These are phyloP conservation scores for Ilex asprella DNA, from an alignment of 257 asterid genomes.

Conservation along the genomic window DNA sequence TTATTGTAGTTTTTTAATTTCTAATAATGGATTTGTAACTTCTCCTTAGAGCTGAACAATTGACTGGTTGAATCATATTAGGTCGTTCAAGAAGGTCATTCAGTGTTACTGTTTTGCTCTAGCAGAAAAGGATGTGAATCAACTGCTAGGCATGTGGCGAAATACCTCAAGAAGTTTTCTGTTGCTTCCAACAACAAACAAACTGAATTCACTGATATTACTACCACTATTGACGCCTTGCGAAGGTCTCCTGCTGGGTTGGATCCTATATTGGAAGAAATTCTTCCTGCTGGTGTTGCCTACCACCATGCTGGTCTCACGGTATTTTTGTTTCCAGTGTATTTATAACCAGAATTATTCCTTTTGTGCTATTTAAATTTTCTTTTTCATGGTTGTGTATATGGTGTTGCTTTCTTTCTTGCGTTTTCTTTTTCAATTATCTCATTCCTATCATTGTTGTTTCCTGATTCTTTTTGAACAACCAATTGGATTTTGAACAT, in stretches of 20 bases:
- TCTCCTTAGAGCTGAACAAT: slow-evolving; percentile 16
- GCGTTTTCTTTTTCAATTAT: background rate
- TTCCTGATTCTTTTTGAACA: background rate
- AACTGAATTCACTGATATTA: slow-evolving; percentile 49
- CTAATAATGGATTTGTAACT: background rate
- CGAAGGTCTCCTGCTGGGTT: slow-evolving; percentile 92
- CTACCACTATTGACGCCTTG: slow-evolving; percentile 69
- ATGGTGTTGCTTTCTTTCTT: too few relatives aligned
- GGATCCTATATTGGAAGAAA: slow-evolving; percentile 88
- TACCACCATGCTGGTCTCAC: slow-evolving; percentile 99
- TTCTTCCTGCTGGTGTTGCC: slow-evolving; percentile 94
- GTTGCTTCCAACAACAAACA: slow-evolving; percentile 38
- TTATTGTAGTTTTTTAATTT: slow-evolving; percentile 2
- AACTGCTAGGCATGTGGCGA: slow-evolving; percentile 88
- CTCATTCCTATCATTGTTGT: background rate
- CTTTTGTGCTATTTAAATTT: background rate
- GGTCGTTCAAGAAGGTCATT: slow-evolving; percentile 99
- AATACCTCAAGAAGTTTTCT: slow-evolving; percentile 57
- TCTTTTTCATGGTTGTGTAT: background rate
- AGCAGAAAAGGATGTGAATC: slow-evolving; percentile 98
- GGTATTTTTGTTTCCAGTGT: slow-evolving; percentile 28
- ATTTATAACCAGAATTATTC: slow-evolving; percentile 1
- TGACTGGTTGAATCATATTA: slow-evolving; percentile 25
- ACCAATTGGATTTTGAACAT: background rate
- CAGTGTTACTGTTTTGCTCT: slow-evolving; percentile 92